Evolutionary conservation across 495 filamentous ascomycete species (phyloP).

Genomic region (Thozetella sp.): DNA sequence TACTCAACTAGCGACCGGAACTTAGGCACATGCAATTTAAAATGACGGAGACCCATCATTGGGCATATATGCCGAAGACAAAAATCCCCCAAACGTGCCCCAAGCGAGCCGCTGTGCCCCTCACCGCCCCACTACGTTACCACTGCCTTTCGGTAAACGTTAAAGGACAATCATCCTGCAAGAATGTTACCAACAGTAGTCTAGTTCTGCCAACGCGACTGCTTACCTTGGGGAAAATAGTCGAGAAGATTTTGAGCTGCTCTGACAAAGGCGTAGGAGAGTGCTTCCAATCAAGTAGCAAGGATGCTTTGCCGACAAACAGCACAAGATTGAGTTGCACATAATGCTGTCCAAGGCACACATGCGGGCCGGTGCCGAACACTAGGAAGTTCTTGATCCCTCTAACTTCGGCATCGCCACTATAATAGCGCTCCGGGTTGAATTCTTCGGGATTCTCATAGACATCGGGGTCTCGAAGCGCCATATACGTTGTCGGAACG

Average conservation of each 20-base stretch:
- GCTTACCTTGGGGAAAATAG: conserved; percentile 92
- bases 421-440: conserved; percentile 91
- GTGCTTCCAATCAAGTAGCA: conserved; percentile 91
- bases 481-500: conserved; percentile 85
- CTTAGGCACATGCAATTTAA: too few relatives aligned
- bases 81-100: too few relatives aligned
- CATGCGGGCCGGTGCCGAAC: conserved; percentile 95
- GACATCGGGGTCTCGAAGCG: conserved; percentile 90
- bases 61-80: too few relatives aligned
- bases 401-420: conserved; percentile 81
- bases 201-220: not conserved
- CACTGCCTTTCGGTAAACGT: conserved; percentile 56
- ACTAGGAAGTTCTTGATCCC: conserved; percentile 97
- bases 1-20: too few relatives aligned
- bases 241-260: conserved; percentile 97
- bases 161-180: conserved; percentile 66
- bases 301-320: conserved; percentile 90
- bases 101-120: too few relatives aligned
- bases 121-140: too few relatives aligned
- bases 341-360: conserved; percentile 94
- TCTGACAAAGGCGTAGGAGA: conserved; percentile 78
- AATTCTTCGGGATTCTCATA: conserved; percentile 89
- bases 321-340: conserved; percentile 86
- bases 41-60: too few relatives aligned
- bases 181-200: conserved; percentile 19